Base-by-base conservation (phyloP, 2,329 filamentous ascomycete genomes). In the Pseudogymnoascus sp. region DNA sequence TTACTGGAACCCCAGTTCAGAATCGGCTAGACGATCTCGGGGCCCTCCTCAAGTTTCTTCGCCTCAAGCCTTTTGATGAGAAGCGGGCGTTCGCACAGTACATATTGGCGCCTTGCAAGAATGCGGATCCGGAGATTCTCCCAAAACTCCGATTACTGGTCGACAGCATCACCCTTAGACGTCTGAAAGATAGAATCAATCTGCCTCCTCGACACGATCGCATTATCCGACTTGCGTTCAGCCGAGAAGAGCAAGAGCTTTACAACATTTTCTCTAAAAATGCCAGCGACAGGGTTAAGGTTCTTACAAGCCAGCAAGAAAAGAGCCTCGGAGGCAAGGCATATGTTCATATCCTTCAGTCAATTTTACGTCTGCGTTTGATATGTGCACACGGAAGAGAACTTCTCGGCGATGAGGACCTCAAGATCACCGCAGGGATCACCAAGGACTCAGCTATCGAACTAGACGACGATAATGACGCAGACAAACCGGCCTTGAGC, bases 321-420 rank as follows among this genome's bases (percentile, higher is more conserved):
- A 87, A 85, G 66, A 84, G 84, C 65, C 80, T 94, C 60, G 89
- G 89, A 41, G 93, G 92, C 42, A 91, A 88, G 67, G 89, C 90
- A n/a, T 97, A 96, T 71, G 92, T 94, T 55, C 91, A 96, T 69
- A 94, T 99, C 55, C 77, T 99, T 64, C 92, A 94, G 67, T 90
- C 91, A 4, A 96, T 99, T 70, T 82, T 95, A 67, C 88, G 93
- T 30, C 83, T 99, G 16, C 90, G 94, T 8, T 82, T 96, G 41
- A 89, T 97, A 60, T 97, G 92, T 71, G 94, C 92, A 1, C 93
- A 97, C 72, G 94, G 94, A n/a, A 89, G 89, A 66, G 93, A 97
- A 64, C 82, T 99, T 6, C 81, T 99, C 2, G 90, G 87, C 62
- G 86, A 92, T 36, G 88, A 93, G 19, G 93, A 97, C 69, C 78